These are phyloP conservation scores for Neurospora crassa DNA, from an alignment of 2,329 filamentous ascomycete species.

Conservation along the genomic window DNA sequence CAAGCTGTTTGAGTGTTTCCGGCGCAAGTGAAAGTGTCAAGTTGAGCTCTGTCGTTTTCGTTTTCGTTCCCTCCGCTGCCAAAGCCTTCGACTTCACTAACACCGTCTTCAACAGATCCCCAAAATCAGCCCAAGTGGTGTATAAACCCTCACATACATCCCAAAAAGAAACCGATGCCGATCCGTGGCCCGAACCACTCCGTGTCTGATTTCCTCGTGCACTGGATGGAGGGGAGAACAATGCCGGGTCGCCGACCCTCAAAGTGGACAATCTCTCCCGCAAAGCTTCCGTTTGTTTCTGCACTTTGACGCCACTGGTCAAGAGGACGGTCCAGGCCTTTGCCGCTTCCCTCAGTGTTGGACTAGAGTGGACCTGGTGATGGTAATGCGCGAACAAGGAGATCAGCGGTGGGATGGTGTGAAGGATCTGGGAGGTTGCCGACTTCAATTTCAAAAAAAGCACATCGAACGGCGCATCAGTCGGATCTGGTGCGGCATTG, in stretches of 20 bases:
- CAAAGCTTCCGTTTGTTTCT: slow-evolving; percentile 62
- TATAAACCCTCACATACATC: slow-evolving; percentile 65
- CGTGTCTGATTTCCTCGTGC: background rate
- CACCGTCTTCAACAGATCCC: slow-evolving; percentile 44
- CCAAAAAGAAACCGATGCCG: slow-evolving; percentile 39
- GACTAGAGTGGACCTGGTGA: slow-evolving; percentile 45
- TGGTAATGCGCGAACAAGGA: slow-evolving; percentile 57
- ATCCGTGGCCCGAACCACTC: slow-evolving; percentile 30
- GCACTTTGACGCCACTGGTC: slow-evolving; percentile 56
- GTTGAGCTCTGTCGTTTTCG: background rate
- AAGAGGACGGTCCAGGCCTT: slow-evolving; percentile 62
- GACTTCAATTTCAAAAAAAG: slow-evolving; percentile 68
- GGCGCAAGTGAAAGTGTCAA: slow-evolving; percentile 35
- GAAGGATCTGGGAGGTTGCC: slow-evolving; percentile 62
- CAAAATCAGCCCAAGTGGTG: slow-evolving; percentile 58
- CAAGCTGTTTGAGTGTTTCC: slow-evolving; percentile 63
- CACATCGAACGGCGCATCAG: slow-evolving; percentile 68
- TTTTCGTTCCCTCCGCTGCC: background rate
- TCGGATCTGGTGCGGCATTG: slow-evolving; percentile 29
- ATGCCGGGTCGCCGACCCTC: slow-evolving; percentile 71
- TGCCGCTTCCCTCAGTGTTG: slow-evolving; percentile 32
- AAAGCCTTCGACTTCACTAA: slow-evolving; percentile 19
- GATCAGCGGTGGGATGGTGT: slow-evolving; percentile 59
- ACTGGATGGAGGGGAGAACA: slow-evolving; percentile 30
- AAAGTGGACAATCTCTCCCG: slow-evolving; percentile 62